phyloP scores from a whole-genome alignment of 2,329 filamentous ascomycete species.

The Aspergillus sp. region DNA sequence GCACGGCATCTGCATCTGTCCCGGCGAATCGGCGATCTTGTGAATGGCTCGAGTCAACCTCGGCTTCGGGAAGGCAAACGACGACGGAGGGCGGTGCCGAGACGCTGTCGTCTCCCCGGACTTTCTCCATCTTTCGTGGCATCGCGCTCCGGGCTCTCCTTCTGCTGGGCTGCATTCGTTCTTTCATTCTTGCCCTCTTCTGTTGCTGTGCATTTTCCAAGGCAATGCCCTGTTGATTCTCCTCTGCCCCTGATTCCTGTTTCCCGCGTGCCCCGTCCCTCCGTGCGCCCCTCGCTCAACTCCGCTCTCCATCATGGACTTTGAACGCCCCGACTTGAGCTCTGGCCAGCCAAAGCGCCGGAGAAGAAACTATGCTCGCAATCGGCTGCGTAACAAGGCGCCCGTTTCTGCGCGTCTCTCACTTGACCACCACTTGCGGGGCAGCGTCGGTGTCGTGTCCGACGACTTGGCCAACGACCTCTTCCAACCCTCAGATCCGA shows the following conservation, averaged over 20 bases:
- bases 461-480: constrained; percentile 82
- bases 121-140: constrained; percentile 25
- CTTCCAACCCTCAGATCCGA: constrained; percentile 60
- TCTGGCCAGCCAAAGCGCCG: constrained; percentile 53
- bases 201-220: neutral
- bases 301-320: constrained; percentile 41
- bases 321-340: constrained; percentile 38
- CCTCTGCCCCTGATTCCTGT: neutral
- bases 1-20: no score
- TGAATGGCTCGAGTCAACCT: constrained; percentile 28
- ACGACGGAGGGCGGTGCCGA: constrained; percentile 33
- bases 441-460: constrained; percentile 81
- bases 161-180: neutral
- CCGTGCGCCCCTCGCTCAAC: constrained; percentile 11
- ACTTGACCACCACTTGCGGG: constrained; percentile 80
- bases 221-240: constrained; percentile 10
- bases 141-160: constrained; percentile 4
- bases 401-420: constrained; percentile 77
- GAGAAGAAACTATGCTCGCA: constrained; percentile 46
- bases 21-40: constrained; percentile 8
- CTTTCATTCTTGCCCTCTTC: neutral
- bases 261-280: neutral
- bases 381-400: constrained; percentile 60
- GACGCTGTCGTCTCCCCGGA: constrained; percentile 30
- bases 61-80: constrained; percentile 38